These are phyloP conservation scores for Trypanosoma congolense DNA, from an alignment of 208 protist species.

Conservation along the genomic window DNA sequence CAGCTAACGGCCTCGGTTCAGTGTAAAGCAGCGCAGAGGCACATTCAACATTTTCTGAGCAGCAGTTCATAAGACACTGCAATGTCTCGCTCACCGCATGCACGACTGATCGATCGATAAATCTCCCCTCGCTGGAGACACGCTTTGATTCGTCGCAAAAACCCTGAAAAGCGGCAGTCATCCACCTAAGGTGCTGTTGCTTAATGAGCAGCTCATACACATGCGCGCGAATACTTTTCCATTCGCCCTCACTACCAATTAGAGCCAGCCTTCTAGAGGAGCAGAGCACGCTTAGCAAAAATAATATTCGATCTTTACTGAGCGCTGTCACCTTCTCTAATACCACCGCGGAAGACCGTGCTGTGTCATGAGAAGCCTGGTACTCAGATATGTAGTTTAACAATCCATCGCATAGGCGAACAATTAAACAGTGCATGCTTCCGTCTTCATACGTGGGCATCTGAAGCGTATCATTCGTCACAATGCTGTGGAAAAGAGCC, in stretches of 20 bases:
- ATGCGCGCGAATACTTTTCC: conserved; percentile 12
- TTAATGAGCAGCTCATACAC: conserved; percentile 15
- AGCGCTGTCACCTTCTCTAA: conserved; percentile 19
- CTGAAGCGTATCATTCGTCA: conserved; percentile 37
- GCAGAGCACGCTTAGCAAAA: conserved; percentile 52
- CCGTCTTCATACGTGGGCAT: conserved; percentile 52
- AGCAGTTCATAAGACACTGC: conserved; percentile 47
- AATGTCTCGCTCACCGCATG: conserved; percentile 37
- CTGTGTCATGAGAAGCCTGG: conserved; percentile 8
- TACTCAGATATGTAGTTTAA: conserved; percentile 39
- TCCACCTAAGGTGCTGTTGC: conserved; percentile 28
- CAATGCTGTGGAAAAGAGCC: conserved; percentile 60
- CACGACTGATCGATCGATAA: conserved; percentile 33
- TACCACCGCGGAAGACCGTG: not conserved
- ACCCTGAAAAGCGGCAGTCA: conserved; percentile 30
- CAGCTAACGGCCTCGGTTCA: conserved; percentile 63
- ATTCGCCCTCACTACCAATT: conserved; percentile 23
- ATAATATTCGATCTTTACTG: conserved; percentile 42
- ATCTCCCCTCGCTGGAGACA: conserved; percentile 7
- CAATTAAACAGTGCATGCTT: conserved; percentile 28
- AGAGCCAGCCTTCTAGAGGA: conserved; percentile 43
- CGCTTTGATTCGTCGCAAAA: conserved; percentile 51
- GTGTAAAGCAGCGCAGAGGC: conserved; percentile 49
- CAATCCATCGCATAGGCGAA: conserved; percentile 31
- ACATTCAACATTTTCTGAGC: conserved; percentile 30